Conservation (phyloP, 179 eudicot genomes). For the Nepenthes alata region DNA sequence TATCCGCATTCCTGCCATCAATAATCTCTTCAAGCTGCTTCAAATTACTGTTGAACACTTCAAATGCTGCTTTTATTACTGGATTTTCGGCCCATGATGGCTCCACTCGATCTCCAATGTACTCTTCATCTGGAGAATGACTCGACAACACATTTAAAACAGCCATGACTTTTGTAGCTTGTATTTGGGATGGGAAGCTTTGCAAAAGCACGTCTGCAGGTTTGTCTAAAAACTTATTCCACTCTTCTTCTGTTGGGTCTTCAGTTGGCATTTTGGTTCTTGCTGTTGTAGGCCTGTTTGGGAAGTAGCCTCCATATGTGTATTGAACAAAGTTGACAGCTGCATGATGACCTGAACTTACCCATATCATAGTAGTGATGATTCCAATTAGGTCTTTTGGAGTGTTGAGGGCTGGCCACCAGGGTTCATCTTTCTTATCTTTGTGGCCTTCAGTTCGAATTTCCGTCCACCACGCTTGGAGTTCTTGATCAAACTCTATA, state of each 20-base stretch:
- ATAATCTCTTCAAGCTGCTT: constrained; percentile 44
- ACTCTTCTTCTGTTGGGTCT: constrained; percentile 24
- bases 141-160: constrained; percentile 44
- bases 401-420: constrained; percentile 68
- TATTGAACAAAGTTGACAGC: constrained; percentile 72
- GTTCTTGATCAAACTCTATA: constrained; percentile 39
- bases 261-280: constrained; percentile 54
- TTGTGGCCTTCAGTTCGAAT: constrained; percentile 45
- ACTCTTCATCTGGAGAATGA: constrained; percentile 66
- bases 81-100: constrained; percentile 33
- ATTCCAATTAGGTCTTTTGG: constrained; percentile 34
- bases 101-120: constrained; percentile 36
- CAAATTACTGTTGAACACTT: constrained; percentile 30
- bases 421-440: constrained; percentile 57
- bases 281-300: constrained; percentile 46
- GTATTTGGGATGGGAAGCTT: constrained; percentile 43
- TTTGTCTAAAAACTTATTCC: constrained; percentile 23
- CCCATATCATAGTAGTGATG: constrained; percentile 58
- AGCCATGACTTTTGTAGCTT: constrained; percentile 50
- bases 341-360: constrained; percentile 67
- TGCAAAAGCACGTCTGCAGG: constrained; percentile 28
- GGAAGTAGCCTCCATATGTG: constrained; percentile 51
- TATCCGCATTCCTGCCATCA: constrained; percentile 38
- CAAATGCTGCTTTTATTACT: constrained; percentile 35
- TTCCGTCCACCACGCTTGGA: constrained; percentile 69